phyloP scores from a whole-genome alignment of 2,329 filamentous ascomycete species.

The Monosporascus sp. region DNA sequence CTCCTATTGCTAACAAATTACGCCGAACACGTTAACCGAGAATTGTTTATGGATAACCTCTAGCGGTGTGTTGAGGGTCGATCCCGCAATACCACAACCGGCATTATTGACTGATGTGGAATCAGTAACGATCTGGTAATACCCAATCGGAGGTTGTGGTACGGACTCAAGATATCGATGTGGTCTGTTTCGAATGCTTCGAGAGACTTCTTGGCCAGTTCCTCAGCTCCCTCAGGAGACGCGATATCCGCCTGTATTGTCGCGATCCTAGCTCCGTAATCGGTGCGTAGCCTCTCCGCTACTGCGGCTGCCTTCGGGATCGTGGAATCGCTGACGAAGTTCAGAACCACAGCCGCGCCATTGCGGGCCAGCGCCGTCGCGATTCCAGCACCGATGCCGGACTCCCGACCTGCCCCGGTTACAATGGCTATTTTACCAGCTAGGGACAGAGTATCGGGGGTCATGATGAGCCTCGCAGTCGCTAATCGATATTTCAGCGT shows the following conservation, averaged over 20 bases:
- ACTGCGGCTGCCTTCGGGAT: constrained; percentile 25
- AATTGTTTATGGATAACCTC: constrained; percentile 19
- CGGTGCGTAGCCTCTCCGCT: constrained; percentile 18
- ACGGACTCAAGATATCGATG: constrained; percentile 36
- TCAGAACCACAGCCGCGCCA: constrained; percentile 34
- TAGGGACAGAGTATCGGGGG: constrained; percentile 32
- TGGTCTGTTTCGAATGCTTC: constrained; percentile 27
- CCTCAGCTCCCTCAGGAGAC: constrained; percentile 24
- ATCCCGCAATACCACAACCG: constrained; percentile 5
- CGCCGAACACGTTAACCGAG: constrained; percentile 20
- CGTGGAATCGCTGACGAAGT: constrained; percentile 33
- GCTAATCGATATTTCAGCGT: too few relatives aligned
- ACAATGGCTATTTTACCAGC: constrained; percentile 38
- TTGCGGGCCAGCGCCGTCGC: constrained; percentile 34
- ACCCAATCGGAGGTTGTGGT: background rate
- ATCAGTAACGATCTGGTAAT: background rate
- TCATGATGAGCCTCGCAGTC: constrained; percentile 12
- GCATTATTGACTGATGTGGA: constrained; percentile 20
- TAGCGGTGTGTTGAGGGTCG: constrained; percentile 11
- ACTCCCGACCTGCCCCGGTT: constrained; percentile 39
- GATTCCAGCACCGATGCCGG: constrained; percentile 39
- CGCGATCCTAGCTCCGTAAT: constrained; percentile 25
- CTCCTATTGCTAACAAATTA: constrained; percentile 9
- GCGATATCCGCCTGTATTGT: constrained; percentile 29
- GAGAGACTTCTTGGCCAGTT: constrained; percentile 31